Conservation (phyloP, 352 stramenopile species). For the Phytophthora tubulina region DNA sequence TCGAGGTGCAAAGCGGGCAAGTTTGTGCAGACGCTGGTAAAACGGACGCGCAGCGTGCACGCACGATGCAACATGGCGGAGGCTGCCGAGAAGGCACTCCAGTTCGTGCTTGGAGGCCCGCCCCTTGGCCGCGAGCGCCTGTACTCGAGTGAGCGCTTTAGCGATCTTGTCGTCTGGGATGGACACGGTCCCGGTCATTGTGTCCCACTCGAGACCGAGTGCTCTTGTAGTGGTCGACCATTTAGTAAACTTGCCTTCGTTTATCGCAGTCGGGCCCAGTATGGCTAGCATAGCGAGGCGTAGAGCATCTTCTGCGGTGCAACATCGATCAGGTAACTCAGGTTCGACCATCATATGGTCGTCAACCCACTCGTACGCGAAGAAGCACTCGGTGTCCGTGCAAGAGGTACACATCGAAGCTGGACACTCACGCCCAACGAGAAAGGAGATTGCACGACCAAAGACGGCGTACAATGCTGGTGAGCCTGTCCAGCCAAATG, state of each 20-base stretch:
- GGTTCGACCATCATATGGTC: conserved; percentile 41
- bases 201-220: conserved; percentile 29
- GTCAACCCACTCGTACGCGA: conserved; percentile 44
- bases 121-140: not conserved
- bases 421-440: not conserved
- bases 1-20: not conserved
- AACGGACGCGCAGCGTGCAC: conserved; percentile 19
- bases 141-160: conserved; percentile 17
- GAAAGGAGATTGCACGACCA: not conserved
- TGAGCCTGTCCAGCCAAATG: conserved; percentile 15
- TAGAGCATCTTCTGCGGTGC: conserved; percentile 11
- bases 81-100: conserved; percentile 25
- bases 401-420: not conserved
- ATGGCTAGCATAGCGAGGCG: conserved; percentile 30
- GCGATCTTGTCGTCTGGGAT: conserved; percentile 30
- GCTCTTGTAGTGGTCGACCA: conserved; percentile 25
- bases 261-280: conserved; percentile 30
- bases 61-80: conserved; percentile 34
- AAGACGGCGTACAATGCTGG: conserved; percentile 6
- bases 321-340: not conserved
- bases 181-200: not conserved
- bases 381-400: conserved; percentile 25
- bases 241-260: conserved; percentile 39
- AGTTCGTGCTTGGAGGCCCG: conserved; percentile 1
- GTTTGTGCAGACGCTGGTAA: conserved; percentile 11